Evolutionary conservation across 805 yeast genomes (phyloP).

Genomic region (Wickerhamiella slavikovae): DNA sequence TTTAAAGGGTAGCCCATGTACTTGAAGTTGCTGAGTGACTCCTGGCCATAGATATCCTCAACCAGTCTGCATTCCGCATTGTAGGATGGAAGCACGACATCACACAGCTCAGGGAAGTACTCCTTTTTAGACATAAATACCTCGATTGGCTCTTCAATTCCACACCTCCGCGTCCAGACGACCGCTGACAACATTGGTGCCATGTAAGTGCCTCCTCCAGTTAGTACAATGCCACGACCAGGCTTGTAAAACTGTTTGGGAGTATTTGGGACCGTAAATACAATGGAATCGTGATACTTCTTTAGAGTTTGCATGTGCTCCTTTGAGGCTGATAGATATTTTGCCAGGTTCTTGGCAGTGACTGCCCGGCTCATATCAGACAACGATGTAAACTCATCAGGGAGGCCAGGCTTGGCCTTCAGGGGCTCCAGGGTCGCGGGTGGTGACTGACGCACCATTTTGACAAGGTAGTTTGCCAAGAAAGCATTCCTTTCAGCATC

Average conservation of each 20-base stretch:
- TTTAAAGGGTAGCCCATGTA: constrained; percentile 52
- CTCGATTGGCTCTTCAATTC: constrained; percentile 60
- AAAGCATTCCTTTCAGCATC: too few species aligned
- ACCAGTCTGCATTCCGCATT: constrained; percentile 50
- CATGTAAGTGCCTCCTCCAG: constrained; percentile 65
- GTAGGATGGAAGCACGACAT: constrained; percentile 34
- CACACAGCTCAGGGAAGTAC: constrained; percentile 54
- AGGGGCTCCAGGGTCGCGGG: too few species aligned
- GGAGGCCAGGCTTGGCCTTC: too few species aligned
- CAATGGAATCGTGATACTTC: constrained; percentile 4
- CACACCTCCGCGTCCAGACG: constrained; percentile 40
- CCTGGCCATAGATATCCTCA: constrained; percentile 37
- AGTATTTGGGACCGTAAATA: constrained; percentile 4
- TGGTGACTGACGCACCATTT: too few species aligned
- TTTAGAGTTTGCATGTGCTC: constrained; percentile 2
- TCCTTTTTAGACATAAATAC: constrained; percentile 59
- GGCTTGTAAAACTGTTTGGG: constrained; percentile 7
- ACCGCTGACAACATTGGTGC: constrained; percentile 51
- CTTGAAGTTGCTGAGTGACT: constrained; percentile 26
- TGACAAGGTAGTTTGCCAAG: too few species aligned
- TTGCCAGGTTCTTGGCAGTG: too few species aligned
- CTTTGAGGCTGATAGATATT: too few species aligned
- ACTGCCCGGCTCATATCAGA: too few species aligned
- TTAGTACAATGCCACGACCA: constrained; percentile 40
- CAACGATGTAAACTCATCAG: too few species aligned